Percentiles rank a stretch among this genome's conserved stretches.
phyloP scores from a whole-genome alignment of 2,329 filamentous ascomycete species.

The Aspergillus quadricinctus region DNA sequence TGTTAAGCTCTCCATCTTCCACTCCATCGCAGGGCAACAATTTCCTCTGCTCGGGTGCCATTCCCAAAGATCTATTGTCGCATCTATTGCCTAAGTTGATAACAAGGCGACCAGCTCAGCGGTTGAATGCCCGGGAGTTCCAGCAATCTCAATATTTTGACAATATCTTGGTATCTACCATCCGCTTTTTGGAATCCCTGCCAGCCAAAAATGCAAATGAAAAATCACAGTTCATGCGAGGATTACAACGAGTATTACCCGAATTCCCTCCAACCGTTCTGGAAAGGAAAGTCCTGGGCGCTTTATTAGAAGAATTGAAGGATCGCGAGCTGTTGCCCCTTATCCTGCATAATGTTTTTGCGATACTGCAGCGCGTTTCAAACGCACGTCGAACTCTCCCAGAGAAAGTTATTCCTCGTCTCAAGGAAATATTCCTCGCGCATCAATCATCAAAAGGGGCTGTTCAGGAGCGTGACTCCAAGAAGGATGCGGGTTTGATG shows the following conservation, averaged over 20 bases:
- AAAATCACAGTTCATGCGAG: slow-evolving; percentile 87
- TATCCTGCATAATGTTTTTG: slow-evolving; percentile 88
- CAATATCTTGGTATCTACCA: slow-evolving; percentile 92
- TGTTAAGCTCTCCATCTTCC: slow-evolving; percentile 73
- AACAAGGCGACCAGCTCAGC: slow-evolving; percentile 78
- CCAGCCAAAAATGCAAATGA: slow-evolving; percentile 89
- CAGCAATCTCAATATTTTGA: slow-evolving; percentile 96
- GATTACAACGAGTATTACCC: slow-evolving; percentile 77
- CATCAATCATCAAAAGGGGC: slow-evolving; percentile 36
- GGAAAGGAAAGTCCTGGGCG: slow-evolving; percentile 89
- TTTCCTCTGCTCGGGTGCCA: slow-evolving; percentile 71
- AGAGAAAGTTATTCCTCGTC: slow-evolving; percentile 76
- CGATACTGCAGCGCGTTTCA: slow-evolving; percentile 75
- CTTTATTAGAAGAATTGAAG: slow-evolving; percentile 86
- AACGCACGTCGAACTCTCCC: slow-evolving; percentile 73
- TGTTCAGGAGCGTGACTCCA: slow-evolving; percentile 68
- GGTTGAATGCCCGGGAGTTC: slow-evolving; percentile 84
- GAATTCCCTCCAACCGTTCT: slow-evolving; percentile 92
- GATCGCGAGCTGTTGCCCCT: slow-evolving; percentile 80
- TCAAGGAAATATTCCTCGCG: slow-evolving; percentile 75
- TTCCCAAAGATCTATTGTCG: slow-evolving; percentile 72
- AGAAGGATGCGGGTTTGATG: slow-evolving; percentile 86
- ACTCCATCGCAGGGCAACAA: slow-evolving; percentile 77
- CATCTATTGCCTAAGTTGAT: slow-evolving; percentile 81
- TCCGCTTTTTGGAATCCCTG: slow-evolving; percentile 86